Percentiles rank a stretch among this genome's conserved stretches.
Evolutionary conservation across 441 rosid species (phyloP).

Genomic region (Pelargonium australe): DNA sequence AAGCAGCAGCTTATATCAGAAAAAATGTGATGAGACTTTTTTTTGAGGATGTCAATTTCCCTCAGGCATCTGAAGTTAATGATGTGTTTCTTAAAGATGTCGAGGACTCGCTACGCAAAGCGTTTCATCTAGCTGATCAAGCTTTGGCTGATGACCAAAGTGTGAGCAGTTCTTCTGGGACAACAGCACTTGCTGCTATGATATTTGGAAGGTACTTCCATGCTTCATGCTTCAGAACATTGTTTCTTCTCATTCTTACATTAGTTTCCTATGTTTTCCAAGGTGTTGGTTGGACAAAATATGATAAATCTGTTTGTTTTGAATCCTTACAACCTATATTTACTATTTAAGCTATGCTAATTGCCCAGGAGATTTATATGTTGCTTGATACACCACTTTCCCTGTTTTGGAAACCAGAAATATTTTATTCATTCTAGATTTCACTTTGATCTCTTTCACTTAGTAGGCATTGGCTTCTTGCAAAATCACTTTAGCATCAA

Average conservation of each 20-base stretch:
- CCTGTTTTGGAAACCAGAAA: no score
- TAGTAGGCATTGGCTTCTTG: not conserved
- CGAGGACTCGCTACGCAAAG: conserved; percentile 33
- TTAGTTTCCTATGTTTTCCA: not conserved
- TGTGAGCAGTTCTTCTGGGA: conserved; percentile 47
- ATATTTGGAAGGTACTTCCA: conserved; percentile 46
- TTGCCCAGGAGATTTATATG: no score
- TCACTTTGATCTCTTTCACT: not conserved
- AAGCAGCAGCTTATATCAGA: conserved; percentile 49
- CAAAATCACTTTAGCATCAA: not conserved
- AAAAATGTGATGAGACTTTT: conserved; percentile 40
- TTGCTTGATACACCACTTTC: no score
- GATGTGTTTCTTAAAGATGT: conserved; percentile 45
- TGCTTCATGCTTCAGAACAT: not conserved
- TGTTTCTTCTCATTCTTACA: not conserved
- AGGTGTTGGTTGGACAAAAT: not conserved
- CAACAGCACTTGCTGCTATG: conserved; percentile 50
- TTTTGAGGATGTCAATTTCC: conserved; percentile 52
- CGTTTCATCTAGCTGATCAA: conserved; percentile 45
- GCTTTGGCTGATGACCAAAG: conserved; percentile 47
- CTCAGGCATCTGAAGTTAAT: conserved; percentile 45
- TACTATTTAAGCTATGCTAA: no score
- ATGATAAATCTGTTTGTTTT: no score
- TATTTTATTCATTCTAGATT: no score
- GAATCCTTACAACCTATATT: no score